These are phyloP conservation scores for Cucumis variabilis DNA, from an alignment of 331 rosid genomes.

Conservation along the genomic window DNA sequence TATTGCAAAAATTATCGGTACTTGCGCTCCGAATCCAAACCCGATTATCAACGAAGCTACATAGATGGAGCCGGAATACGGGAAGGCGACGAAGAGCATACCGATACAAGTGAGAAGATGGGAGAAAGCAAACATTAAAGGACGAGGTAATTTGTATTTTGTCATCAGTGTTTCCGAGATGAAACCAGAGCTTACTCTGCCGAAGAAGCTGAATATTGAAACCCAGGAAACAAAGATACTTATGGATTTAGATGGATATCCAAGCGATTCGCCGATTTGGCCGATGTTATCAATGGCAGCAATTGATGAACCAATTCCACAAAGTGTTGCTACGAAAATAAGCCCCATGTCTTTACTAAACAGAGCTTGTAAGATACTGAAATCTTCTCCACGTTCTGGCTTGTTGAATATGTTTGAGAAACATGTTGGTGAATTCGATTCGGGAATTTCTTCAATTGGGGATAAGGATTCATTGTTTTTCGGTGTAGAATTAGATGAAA, in stretches of 20 bases:
- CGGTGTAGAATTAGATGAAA: not conserved
- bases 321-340: slow-evolving; percentile 47
- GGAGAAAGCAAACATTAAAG: slow-evolving; percentile 45
- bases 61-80: slow-evolving; percentile 43
- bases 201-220: slow-evolving; percentile 39
- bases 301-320: slow-evolving; percentile 68
- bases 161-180: slow-evolving; percentile 32
- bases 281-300: slow-evolving; percentile 45
- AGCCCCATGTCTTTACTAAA: slow-evolving; percentile 75
- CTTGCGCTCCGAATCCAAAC: slow-evolving; percentile 68
- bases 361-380: slow-evolving; percentile 68
- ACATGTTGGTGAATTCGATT: not conserved
- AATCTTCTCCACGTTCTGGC: slow-evolving; percentile 78
- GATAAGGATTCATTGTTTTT: not conserved
- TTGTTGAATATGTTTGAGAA: slow-evolving; percentile 52
- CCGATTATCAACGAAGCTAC: slow-evolving; percentile 65
- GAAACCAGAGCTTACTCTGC: slow-evolving; percentile 33
- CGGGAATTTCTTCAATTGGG: not conserved
- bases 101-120: slow-evolving; percentile 43
- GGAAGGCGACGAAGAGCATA: slow-evolving; percentile 45
- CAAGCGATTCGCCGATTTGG: slow-evolving; percentile 36
- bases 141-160: slow-evolving; percentile 49
- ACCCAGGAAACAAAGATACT: slow-evolving; percentile 38
- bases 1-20: slow-evolving; percentile 51
- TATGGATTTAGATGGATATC: slow-evolving; percentile 23